Percentiles rank a stretch among this genome's conserved stretches.
Conservation (phyloP, 768 basidiomycete genomes). For the Xerocomellus intermedius region DNA sequence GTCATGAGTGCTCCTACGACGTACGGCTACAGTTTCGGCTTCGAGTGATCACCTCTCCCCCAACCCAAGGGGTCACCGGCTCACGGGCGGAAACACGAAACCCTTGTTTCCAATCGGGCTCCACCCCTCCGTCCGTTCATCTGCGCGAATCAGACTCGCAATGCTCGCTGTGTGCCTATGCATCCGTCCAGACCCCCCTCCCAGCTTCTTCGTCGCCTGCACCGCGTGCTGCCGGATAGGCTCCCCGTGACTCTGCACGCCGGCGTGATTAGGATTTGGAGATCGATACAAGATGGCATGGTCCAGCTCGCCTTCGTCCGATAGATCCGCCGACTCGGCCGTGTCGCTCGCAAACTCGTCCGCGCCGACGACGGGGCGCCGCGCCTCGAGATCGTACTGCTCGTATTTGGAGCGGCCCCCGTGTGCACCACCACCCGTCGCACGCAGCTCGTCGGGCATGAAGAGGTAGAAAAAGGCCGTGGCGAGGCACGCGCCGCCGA, state of each 20-base stretch:
- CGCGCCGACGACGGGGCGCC: no score
- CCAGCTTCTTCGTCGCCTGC: constrained; percentile 18
- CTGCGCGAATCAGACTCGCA: constrained; percentile 51
- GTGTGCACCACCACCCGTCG: constrained; percentile 40
- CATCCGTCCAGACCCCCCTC: constrained; percentile 30
- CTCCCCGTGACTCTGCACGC: constrained; percentile 2
- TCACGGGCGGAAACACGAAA: constrained; percentile 50
- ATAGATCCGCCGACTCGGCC: background rate
- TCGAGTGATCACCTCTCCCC: no score
- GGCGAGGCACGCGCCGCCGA: constrained; percentile 89
- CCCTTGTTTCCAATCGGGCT: constrained; percentile 61
- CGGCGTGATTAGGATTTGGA: constrained; percentile 41
- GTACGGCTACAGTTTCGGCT: no score
- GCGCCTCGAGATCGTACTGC: no score
- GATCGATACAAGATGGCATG: constrained; percentile 66
- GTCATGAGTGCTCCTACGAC: background rate
- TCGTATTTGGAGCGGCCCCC: no score
- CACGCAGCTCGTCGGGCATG: constrained; percentile 78
- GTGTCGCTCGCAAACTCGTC: no score
- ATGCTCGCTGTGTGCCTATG: constrained; percentile 59
- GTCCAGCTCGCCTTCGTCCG: constrained; percentile 2
- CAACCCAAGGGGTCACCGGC: background rate
- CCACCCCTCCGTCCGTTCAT: constrained; percentile 79
- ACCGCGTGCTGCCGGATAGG: background rate
- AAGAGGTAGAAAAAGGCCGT: constrained; percentile 84